Evolutionary conservation across 192 early-diverging fungal species (phyloP).

Genomic region (Chytriomyces confervae): DNA sequence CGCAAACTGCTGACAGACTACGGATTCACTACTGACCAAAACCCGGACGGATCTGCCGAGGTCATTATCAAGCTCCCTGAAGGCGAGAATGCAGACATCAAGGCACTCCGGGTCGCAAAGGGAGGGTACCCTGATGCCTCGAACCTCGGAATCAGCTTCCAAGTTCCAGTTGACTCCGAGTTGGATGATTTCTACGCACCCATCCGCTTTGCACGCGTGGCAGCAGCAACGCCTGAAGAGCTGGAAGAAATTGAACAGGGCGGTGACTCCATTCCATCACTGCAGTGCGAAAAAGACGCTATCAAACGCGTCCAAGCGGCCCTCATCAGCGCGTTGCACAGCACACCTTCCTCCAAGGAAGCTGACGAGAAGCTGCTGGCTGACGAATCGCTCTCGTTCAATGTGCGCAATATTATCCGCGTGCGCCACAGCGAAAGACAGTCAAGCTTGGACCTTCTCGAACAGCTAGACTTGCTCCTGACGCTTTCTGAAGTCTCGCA

Average conservation of each 20-base stretch:
- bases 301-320: neutral
- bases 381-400: neutral
- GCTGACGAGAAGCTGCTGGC: neutral
- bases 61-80: neutral
- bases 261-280: neutral
- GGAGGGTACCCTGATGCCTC: neutral
- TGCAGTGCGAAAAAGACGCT: neutral
- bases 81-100: neutral
- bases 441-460: neutral
- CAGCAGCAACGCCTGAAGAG: neutral
- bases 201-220: neutral
- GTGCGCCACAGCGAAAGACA: constrained; percentile 1
- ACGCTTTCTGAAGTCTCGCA: neutral
- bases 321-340: neutral
- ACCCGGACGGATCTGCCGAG: neutral
- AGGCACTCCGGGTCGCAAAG: neutral
- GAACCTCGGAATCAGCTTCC: neutral
- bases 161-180: neutral
- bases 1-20: neutral
- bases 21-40: neutral
- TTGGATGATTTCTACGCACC: neutral
- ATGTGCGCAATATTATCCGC: neutral
- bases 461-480: neutral
- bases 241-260: neutral
- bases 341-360: neutral